Evolutionary conservation across 164 flowering plant species (phyloP).

Genomic region (Euptelea pleiosperma): DNA sequence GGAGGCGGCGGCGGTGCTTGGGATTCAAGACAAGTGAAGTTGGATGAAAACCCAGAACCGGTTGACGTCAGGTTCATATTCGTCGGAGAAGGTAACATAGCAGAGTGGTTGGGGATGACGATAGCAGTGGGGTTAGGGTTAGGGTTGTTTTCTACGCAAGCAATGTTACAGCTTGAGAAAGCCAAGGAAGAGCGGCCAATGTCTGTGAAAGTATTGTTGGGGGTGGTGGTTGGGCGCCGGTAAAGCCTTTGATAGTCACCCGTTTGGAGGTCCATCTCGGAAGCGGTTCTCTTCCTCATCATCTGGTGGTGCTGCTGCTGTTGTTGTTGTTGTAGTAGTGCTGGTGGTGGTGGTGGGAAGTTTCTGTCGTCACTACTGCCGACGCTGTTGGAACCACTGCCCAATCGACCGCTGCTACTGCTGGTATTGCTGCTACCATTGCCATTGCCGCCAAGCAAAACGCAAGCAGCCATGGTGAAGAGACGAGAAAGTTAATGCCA

Average conservation of each 20-base stretch:
- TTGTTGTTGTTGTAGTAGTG: conserved; percentile 3
- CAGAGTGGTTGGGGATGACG: conserved; percentile 41
- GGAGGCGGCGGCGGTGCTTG: conserved; percentile 13
- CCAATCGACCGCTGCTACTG: conserved; percentile 15
- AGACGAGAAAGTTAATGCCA: not conserved
- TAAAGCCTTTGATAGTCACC: conserved; percentile 19
- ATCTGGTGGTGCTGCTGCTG: conserved; percentile 27
- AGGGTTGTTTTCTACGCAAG: conserved; percentile 6
- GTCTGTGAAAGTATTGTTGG: conserved; percentile 3
- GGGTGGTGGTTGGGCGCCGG: conserved; percentile 28
- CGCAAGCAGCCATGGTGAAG: conserved; percentile 35
- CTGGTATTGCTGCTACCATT: conserved; percentile 4
- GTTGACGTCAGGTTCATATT: conserved; percentile 33
- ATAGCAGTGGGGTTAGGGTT: conserved; percentile 11
- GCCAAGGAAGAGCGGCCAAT: conserved; percentile 9
- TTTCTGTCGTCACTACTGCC: conserved; percentile 10
- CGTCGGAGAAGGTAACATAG: conserved; percentile 27
- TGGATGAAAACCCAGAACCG: conserved; percentile 19
- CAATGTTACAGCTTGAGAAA: not conserved
- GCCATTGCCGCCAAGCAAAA: conserved; percentile 20
- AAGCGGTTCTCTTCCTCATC: conserved; percentile 69
- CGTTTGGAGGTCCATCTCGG: conserved; percentile 52
- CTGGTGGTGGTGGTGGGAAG: not conserved
- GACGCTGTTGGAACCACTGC: conserved; percentile 12
- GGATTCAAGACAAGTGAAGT: conserved; percentile 11